phyloP scores from a whole-genome alignment of 2,329 filamentous ascomycete genomes.

The Cucurbitaria berberidis region DNA sequence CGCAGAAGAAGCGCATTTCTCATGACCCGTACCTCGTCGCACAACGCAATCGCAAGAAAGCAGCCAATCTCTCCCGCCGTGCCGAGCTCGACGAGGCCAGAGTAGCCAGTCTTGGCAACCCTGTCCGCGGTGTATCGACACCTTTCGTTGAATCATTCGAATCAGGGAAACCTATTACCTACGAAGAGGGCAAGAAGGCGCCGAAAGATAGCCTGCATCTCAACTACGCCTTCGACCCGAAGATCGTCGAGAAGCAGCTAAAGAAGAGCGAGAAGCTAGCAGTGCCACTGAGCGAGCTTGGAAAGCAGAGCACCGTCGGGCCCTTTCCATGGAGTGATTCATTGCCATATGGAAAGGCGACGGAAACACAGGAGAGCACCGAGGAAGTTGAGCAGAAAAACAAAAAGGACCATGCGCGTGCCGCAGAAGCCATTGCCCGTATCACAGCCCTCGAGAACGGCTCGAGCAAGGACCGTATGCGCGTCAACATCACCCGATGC shows the following conservation, averaged over 20 bases:
- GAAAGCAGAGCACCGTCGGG: constrained; percentile 3
- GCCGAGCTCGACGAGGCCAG: constrained; percentile 71
- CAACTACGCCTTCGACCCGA: constrained; percentile 76
- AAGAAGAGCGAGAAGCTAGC: constrained; percentile 72
- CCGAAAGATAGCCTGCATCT: constrained; percentile 56
- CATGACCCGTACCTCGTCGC: constrained; percentile 83
- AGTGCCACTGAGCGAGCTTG: constrained; percentile 54
- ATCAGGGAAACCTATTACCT: constrained; percentile 54
- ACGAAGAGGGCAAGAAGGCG: constrained; percentile 25
- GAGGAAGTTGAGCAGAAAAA: constrained; percentile 33
- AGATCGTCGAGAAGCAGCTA: constrained; percentile 71
- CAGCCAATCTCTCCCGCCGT: constrained; percentile 79
- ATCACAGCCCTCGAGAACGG: constrained; percentile 81
- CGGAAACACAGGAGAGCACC: constrained; percentile 12
- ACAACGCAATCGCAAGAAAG: constrained; percentile 82
- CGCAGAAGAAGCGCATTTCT: constrained; percentile 64
- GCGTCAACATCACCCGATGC: constrained; percentile 83
- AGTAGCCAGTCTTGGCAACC: constrained; percentile 72
- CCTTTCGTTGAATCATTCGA: constrained; percentile 85
- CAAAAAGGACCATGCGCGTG: constrained; percentile 64
- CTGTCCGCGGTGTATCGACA: constrained; percentile 78
- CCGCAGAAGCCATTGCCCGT: constrained; percentile 75
- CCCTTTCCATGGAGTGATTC: constrained; percentile 14
- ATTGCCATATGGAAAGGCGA: constrained; percentile 3
- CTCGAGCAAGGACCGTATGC: constrained; percentile 76